phyloP scores from a whole-genome alignment of 768 basidiomycete species.

The Lentinula detonsa region DNA sequence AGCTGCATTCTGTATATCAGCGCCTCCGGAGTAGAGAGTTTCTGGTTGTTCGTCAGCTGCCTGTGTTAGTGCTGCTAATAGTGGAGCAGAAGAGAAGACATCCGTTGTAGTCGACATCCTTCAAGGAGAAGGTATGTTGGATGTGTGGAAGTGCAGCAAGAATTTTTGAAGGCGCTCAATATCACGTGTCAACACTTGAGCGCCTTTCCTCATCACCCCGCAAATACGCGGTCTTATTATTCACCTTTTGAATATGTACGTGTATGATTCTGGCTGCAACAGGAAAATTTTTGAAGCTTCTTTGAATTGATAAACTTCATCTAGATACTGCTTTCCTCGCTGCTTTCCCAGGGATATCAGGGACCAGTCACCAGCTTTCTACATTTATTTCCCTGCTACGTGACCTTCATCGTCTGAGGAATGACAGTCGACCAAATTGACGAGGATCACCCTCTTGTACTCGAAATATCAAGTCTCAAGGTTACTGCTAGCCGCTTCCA shows the following conservation, averaged over 20 bases:
- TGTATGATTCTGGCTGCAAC: neutral
- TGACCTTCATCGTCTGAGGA: neutral
- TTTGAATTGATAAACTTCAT: too few relatives aligned
- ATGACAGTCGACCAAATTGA: constrained; percentile 16
- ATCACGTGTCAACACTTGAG: neutral
- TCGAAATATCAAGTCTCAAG: constrained; percentile 41
- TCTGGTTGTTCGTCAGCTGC: constrained; percentile 51
- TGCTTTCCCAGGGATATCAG: neutral
- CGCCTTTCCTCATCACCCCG: neutral
- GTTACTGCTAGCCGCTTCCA: constrained; percentile 43
- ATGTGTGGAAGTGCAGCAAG: neutral
- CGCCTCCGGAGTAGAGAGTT: constrained; percentile 46
- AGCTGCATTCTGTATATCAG: constrained; percentile 49
- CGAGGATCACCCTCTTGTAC: constrained; percentile 37
- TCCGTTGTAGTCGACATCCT: constrained; percentile 6
- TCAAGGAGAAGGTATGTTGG: neutral
- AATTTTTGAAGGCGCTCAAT: neutral
- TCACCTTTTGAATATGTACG: too few relatives aligned
- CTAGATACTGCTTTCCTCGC: too few relatives aligned
- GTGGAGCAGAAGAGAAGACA: constrained; percentile 16
- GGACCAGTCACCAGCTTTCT: neutral
- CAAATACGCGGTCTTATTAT: too few relatives aligned
- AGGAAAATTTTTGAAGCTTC: neutral
- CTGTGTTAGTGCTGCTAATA: constrained; percentile 45
- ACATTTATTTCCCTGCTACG: neutral